These are phyloP conservation scores for Ligustrum vulgare DNA, from an alignment of 257 asterid species.

Conservation along the genomic window DNA sequence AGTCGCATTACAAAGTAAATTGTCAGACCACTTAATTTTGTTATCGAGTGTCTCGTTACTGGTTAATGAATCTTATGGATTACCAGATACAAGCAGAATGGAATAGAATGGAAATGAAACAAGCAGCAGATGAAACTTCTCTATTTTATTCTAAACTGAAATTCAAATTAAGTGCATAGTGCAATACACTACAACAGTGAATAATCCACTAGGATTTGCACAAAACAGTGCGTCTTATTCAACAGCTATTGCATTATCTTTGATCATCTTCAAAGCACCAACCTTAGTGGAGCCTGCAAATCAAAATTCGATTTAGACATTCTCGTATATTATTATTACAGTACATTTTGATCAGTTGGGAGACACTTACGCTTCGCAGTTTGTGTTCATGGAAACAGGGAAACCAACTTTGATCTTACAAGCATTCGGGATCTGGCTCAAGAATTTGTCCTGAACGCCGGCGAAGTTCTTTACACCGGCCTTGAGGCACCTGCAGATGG, in stretches of 20 bases:
- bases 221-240: conserved; percentile 36
- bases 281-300: conserved; percentile 49
- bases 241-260: conserved; percentile 23
- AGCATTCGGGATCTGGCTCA: conserved; percentile 52
- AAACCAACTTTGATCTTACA: conserved; percentile 58
- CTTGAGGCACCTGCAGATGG: conserved; percentile 64
- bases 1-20: no score
- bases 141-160: background rate
- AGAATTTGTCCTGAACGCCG: conserved; percentile 54
- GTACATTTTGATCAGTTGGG: background rate
- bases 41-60: background rate
- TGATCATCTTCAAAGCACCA: conserved; percentile 17
- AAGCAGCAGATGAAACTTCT: background rate
- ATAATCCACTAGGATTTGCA: conserved; percentile 17
- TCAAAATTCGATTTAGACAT: background rate
- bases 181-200: background rate
- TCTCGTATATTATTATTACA: background rate
- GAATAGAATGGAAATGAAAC: background rate
- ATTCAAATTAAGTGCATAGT: background rate
- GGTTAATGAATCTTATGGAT: background rate
- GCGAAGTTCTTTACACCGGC: conserved; percentile 45
- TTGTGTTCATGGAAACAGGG: conserved; percentile 58
- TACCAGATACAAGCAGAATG: background rate
- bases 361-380: conserved; percentile 51
- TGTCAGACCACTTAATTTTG: background rate